phyloP scores from a whole-genome alignment of 306 rosid species.

The Prunus salicina region DNA sequence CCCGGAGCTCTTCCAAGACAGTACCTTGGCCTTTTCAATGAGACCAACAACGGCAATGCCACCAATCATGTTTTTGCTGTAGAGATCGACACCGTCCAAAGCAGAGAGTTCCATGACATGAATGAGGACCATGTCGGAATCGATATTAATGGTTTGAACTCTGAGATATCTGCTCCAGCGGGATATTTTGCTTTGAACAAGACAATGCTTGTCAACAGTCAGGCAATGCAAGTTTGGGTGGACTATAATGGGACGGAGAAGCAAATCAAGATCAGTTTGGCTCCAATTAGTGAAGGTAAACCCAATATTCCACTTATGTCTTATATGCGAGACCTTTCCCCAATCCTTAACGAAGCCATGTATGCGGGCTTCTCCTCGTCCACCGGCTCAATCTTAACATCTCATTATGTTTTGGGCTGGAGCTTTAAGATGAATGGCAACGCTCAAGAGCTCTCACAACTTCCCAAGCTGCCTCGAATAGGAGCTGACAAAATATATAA shows the following conservation, averaged over 20 bases:
- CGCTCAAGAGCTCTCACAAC: slow-evolving; percentile 38
- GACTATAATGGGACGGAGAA: slow-evolving; percentile 47
- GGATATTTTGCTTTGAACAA: slow-evolving; percentile 17
- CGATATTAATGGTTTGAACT: slow-evolving; percentile 46
- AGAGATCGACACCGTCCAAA: slow-evolving; percentile 58
- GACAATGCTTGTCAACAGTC: slow-evolving; percentile 38
- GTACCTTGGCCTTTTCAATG: slow-evolving; percentile 56
- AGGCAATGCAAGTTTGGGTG: slow-evolving; percentile 57
- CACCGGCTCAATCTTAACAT: slow-evolving; percentile 47
- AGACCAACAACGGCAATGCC: slow-evolving; percentile 35
- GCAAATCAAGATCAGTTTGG: slow-evolving; percentile 46
- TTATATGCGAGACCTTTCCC: slow-evolving; percentile 42
- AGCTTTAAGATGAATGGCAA: slow-evolving; percentile 56
- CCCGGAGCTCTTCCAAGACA: slow-evolving; percentile 38
- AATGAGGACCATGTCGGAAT: slow-evolving; percentile 69
- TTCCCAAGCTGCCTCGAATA: slow-evolving; percentile 45
- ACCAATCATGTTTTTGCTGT: slow-evolving; percentile 44
- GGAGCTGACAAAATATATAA: neutral
- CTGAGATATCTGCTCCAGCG: slow-evolving; percentile 31
- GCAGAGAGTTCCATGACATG: slow-evolving; percentile 45
- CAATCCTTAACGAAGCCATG: slow-evolving; percentile 31
- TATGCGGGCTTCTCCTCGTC: slow-evolving; percentile 72
- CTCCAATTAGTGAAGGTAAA: slow-evolving; percentile 37
- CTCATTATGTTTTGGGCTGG: slow-evolving; percentile 66
- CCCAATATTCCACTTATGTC: slow-evolving; percentile 53